phyloP scores from a whole-genome alignment of 192 early-diverging fungal genomes.

The Thamnidium elegans region DNA sequence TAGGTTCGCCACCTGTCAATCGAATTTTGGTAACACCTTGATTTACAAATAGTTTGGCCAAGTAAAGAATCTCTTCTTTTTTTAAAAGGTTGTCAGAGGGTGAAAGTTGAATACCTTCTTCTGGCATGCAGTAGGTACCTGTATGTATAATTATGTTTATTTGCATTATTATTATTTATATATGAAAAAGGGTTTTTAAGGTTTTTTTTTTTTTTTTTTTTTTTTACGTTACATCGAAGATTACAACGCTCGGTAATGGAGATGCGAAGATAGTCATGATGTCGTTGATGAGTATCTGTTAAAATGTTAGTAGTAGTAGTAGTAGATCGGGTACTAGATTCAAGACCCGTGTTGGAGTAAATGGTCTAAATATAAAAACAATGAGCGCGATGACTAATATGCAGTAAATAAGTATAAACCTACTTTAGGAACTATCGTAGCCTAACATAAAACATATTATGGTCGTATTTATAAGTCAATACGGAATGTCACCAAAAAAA shows the following conservation, averaged over 20 bases:
- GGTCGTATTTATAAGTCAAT: too few species aligned
- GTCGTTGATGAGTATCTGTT: conserved; percentile 75
- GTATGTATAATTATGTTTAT: not conserved
- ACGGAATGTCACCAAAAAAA: too few species aligned
- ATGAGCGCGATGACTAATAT: too few species aligned
- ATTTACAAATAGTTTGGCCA: conserved; percentile 81
- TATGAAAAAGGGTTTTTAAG: not conserved
- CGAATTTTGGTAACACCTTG: conserved; percentile 93
- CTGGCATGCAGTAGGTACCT: conserved; percentile 97
- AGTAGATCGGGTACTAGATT: too few species aligned
- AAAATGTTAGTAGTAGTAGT: not conserved
- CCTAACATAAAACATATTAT: too few species aligned
- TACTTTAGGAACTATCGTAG: too few species aligned
- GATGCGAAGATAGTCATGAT: conserved; percentile 93
- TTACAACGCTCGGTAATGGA: conserved; percentile 95
- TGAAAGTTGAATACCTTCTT: conserved; percentile 74
- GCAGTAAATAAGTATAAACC: too few species aligned
- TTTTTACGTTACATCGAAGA: conserved; percentile 66
- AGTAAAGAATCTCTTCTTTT: conserved; percentile 73
- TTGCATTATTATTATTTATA: not conserved
- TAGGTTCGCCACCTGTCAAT: conserved; percentile 95
- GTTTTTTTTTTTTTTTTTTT: not conserved
- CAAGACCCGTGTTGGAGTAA: too few species aligned
- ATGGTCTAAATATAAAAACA: too few species aligned
- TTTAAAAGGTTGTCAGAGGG: conserved; percentile 70